Evolutionary conservation across 176 grass and related monocot genomes (phyloP), one percentile per base, ranked within the genome.

Genomic region (Cenchrus americanus): DNA sequence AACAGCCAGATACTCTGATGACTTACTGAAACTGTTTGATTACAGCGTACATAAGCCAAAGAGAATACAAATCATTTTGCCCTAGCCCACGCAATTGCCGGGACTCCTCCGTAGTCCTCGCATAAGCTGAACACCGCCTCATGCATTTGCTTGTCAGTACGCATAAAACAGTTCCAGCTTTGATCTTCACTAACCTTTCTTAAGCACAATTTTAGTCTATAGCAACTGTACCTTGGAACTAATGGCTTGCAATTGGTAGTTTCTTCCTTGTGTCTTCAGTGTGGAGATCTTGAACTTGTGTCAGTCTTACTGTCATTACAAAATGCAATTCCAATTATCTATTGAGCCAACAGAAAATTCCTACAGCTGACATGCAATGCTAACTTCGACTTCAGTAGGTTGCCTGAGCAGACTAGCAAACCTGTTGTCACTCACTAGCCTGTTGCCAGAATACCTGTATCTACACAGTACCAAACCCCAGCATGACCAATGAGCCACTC

Each of bases 11-110:
- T 50, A 17, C 40, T 54, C 26, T 44, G 66, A 78, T 73, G 50
- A 41, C 27, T 58, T 66, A 17, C 58, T 49, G 58, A 70, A 71
- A 83, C 83, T 86, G 73, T 78, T 78, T 26, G 79, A 82, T 57
- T 78, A 72, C 70, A 81, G 13, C 54, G 88, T 90, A 78, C 73
- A 90, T 86, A 86, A 59, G 40, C 14, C 7, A 81, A 75, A 73
- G 41, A 86, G 77, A 86, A 78, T 86, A 90, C 57, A 78, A 66
- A 51, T 50, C 11, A 57, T 90, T 82, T 78, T 79, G 48, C 49
- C 7, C 18, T 34, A 57, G 37, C 44, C 68, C 18, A 43, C 18
- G 10, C 17, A 51, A 19, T 42, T 64, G 48, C 5, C 54, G 14
- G 14, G 18, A 82, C 62, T 18, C 43, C 42, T 37, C 5, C 41